Evolutionary conservation across 176 grass and related monocot genomes (phyloP), one percentile per base, ranked within the genome.

Genomic region (Ensete ventricosum): DNA sequence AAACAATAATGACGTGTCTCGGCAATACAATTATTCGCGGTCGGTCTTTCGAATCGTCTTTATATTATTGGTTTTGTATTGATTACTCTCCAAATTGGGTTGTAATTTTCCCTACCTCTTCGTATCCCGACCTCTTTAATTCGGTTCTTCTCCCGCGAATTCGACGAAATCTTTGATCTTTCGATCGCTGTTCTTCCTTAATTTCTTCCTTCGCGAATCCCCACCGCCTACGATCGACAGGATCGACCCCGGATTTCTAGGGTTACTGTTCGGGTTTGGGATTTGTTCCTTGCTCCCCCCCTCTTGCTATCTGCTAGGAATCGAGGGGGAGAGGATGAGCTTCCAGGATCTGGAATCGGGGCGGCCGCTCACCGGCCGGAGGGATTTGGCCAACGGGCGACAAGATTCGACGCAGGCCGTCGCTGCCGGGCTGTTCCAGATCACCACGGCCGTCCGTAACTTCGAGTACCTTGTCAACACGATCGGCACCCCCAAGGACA

Each of bases 401-500:
- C 75, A 82, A 80, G 86, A 84, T 72, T 77, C 86, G 73, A 78
- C 84, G 68, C 83, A 83, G 23, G 86, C 69, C 11, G 78, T 99
- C 16, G 76, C 85, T 1, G 73, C 80, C 29, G 85, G 85, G 34
- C 80, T 99, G 77, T 99, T 94, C 81, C 86, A 91, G 84, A 91
- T 99, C 76, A 89, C 78, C 74, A 99, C 95, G 55, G 78, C 87
- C 10, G 88, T 99, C 29, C 82, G 86, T 69, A 82, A 91, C 76
- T 99, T 94, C 79, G 90, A 92, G 72, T 90, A 90, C 79, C 86
- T 91, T 64, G 90, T 99, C 88, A 99, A 99, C 82, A 81, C 82
- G 75, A 68, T 99, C 74, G 95, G 90, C 71, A 91, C 90, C 65
- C 90, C 86, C 57, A 99, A 99, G 82, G 95, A 94, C 62, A 91